Conservation (phyloP, 768 basidiomycete species). For the Sistotremastrum niveocremeum region DNA sequence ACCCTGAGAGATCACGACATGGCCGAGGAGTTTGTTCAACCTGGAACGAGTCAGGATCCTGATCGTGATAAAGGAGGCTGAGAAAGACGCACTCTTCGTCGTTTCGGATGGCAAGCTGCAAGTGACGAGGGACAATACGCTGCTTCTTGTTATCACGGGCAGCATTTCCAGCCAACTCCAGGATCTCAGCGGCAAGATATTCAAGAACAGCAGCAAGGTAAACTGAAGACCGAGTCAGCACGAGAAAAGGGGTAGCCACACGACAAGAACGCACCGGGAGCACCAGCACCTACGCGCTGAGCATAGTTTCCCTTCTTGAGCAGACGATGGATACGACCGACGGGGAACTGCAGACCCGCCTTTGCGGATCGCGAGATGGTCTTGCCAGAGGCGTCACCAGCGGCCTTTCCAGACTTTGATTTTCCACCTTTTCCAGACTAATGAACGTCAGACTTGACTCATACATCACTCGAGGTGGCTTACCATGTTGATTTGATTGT, state of each 20-base stretch:
- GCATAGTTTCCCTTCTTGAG: conserved; percentile 48
- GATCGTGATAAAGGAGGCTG: background rate
- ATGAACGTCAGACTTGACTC: background rate
- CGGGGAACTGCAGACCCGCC: conserved; percentile 33
- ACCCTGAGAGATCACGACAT: conserved; percentile 50
- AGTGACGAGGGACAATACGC: conserved; percentile 51
- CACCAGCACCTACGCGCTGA: conserved; percentile 41
- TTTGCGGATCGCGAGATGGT: conserved; percentile 27
- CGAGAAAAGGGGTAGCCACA: background rate
- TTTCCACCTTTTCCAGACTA: conserved; percentile 40
- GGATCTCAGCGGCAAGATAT: conserved; percentile 49
- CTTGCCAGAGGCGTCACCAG: conserved; percentile 12
- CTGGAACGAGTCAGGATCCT: conserved; percentile 4
- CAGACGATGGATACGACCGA: conserved; percentile 49
- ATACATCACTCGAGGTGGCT: too few relatives aligned
- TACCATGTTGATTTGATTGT: too few relatives aligned
- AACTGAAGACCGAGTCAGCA: conserved; percentile 17
- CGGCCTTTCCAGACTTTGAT: conserved; percentile 33
- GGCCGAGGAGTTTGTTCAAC: conserved; percentile 26
- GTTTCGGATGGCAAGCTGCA: conserved; percentile 53
- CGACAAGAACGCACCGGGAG: conserved; percentile 23
- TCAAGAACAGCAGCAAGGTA: conserved; percentile 51
- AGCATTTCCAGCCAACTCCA: conserved; percentile 46
- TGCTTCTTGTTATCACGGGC: conserved; percentile 45
- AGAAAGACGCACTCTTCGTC: conserved; percentile 34